Evolutionary conservation across 2,329 filamentous ascomycete species (phyloP).

Genomic region (Dryadomyces quercivorus): DNA sequence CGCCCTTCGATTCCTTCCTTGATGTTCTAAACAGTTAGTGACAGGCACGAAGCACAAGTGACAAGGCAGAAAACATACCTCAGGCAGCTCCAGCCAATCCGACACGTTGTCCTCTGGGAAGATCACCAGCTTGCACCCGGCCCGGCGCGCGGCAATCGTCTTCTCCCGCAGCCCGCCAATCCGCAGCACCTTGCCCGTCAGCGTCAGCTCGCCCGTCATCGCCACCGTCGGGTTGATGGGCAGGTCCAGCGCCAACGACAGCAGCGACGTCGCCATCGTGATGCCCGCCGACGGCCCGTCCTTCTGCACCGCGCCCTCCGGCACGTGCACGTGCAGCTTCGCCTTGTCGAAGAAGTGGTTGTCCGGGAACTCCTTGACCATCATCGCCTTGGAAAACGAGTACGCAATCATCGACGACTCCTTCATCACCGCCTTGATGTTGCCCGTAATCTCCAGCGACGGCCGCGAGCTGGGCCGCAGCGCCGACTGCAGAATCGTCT

Average conservation of each 20-base stretch:
- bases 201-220: constrained; percentile 95
- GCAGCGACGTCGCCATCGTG: constrained; percentile 90
- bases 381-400: constrained; percentile 82
- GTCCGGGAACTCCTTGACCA: constrained; percentile 73
- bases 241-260: constrained; percentile 71
- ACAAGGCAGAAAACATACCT: constrained; percentile 50
- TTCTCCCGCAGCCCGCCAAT: constrained; percentile 94
- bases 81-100: constrained; percentile 92
- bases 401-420: constrained; percentile 93
- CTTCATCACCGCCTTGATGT: constrained; percentile 95
- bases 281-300: constrained; percentile 89
- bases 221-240: constrained; percentile 76
- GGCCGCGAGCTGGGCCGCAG: constrained; percentile 63
- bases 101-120: constrained; percentile 94
- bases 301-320: constrained; percentile 91
- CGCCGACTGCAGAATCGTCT: constrained; percentile 83
- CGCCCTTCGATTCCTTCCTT: constrained; percentile 90
- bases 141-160: constrained; percentile 86
- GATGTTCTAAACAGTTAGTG: constrained; percentile 65
- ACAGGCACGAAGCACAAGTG: too few relatives aligned
- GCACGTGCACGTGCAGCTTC: constrained; percentile 88
- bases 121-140: constrained; percentile 84
- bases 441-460: constrained; percentile 81
- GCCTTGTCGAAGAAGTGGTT: constrained; percentile 97
- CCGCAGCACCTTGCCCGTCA: constrained; percentile 90